Evolutionary conservation across 2,329 filamentous ascomycete genomes (phyloP).

Genomic region (Periconia sp.): DNA sequence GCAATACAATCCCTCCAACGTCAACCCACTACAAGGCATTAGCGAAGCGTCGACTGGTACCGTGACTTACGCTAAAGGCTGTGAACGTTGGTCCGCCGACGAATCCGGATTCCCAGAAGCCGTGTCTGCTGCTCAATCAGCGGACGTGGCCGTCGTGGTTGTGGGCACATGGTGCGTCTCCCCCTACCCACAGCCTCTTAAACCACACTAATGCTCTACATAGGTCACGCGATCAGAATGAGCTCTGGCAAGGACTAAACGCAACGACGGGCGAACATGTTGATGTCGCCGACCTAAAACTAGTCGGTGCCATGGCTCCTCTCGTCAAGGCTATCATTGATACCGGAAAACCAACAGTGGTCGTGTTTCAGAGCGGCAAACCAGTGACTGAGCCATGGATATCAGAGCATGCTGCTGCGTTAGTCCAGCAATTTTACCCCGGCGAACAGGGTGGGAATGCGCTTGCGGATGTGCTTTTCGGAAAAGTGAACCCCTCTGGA

Average conservation of each 20-base stretch:
- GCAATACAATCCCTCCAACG: slow-evolving; percentile 63
- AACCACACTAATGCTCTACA: no score
- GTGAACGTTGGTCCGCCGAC: slow-evolving; percentile 74
- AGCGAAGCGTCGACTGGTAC: slow-evolving; percentile 62
- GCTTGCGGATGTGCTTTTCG: slow-evolving; percentile 67
- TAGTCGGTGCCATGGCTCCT: slow-evolving; percentile 72
- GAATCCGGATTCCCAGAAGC: slow-evolving; percentile 72
- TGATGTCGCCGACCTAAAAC: slow-evolving; percentile 66
- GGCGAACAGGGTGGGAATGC: slow-evolving; percentile 72
- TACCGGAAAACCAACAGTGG: slow-evolving; percentile 70
- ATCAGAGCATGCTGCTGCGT: slow-evolving; percentile 65
- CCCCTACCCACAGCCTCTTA: no score
- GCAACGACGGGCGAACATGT: slow-evolving; percentile 79
- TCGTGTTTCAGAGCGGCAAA: slow-evolving; percentile 73
- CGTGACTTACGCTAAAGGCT: slow-evolving; percentile 72
- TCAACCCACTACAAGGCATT: slow-evolving; percentile 74
- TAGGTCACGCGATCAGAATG: slow-evolving; percentile 72
- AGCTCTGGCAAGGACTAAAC: slow-evolving; percentile 74
- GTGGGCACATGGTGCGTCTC: slow-evolving; percentile 82
- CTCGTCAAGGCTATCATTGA: slow-evolving; percentile 71
- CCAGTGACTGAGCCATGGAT: slow-evolving; percentile 78
- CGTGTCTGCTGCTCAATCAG: slow-evolving; percentile 66
- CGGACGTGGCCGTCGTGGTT: slow-evolving; percentile 75
- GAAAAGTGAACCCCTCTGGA: slow-evolving; percentile 69
- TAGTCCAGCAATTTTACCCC: slow-evolving; percentile 78